phyloP scores from a whole-genome alignment of 83 land plant species.

The Diphasiastrum complanatum region DNA sequence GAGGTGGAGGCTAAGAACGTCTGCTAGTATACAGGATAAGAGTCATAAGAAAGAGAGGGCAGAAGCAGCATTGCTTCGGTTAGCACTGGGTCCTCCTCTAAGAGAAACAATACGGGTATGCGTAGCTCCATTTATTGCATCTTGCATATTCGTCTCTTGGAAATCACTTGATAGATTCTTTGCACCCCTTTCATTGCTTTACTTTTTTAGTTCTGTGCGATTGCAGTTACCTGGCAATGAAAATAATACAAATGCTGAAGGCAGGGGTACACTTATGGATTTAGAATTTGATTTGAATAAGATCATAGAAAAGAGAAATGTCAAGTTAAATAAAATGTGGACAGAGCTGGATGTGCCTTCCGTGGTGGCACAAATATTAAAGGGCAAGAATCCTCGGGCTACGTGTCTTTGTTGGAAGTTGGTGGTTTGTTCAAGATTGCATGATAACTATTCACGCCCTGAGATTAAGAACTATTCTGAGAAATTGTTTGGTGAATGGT shows the following conservation, averaged over 20 bases:
- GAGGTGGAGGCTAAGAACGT: conserved; percentile 59
- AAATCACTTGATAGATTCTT: neutral
- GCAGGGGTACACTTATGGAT: neutral
- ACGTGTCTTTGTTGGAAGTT: conserved; percentile 69
- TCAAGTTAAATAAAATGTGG: conserved; percentile 42
- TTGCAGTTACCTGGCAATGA: no score
- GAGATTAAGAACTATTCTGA: conserved; percentile 1
- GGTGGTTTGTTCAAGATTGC: conserved; percentile 36
- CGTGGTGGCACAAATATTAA: conserved; percentile 33
- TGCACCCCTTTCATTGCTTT: no score
- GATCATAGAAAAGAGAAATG: conserved; percentile 32
- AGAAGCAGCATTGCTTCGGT: conserved; percentile 50
- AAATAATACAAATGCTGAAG: no score
- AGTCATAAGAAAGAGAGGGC: conserved; percentile 38
- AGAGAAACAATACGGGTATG: conserved; percentile 33
- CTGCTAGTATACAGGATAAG: conserved; percentile 32
- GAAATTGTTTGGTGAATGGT: conserved; percentile 43
- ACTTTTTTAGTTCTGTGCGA: no score
- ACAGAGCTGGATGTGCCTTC: conserved; percentile 50
- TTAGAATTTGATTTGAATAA: conserved; percentile 34
- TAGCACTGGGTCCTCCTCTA: conserved; percentile 64
- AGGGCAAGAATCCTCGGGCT: conserved; percentile 36
- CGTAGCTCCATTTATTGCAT: conserved; percentile 4
- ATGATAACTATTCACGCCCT: conserved; percentile 4
- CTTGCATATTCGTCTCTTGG: conserved; percentile 3